Conservation (phyloP, 768 basidiomycete genomes). For the Dentipellis fragilis region DNA sequence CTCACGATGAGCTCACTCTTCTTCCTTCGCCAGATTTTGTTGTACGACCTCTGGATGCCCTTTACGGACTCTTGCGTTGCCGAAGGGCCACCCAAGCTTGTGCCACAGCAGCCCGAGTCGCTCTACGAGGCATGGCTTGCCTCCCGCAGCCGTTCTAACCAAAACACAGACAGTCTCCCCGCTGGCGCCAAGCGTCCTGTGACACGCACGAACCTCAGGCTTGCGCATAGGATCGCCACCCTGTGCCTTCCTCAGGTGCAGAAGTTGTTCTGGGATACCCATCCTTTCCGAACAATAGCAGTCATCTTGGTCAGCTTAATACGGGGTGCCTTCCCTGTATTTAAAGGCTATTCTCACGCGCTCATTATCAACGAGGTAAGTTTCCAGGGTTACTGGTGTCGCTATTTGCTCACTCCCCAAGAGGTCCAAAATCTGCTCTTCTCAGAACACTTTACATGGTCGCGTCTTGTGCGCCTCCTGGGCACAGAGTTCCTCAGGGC, state of each 20-base stretch:
- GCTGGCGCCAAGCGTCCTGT: conserved; percentile 67
- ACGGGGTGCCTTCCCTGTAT: conserved; percentile 71
- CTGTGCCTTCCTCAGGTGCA: conserved; percentile 48
- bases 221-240: conserved; percentile 46
- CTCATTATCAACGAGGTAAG: conserved; percentile 77
- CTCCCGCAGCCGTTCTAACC: conserved; percentile 13
- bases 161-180: conserved; percentile 18
- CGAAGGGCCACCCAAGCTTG: not conserved
- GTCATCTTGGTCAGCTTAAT: conserved; percentile 63
- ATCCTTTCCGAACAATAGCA: conserved; percentile 60
- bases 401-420: not conserved
- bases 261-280: conserved; percentile 37
- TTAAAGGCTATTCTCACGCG: conserved; percentile 80
- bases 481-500: conserved; percentile 56
- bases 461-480: conserved; percentile 46
- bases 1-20: not conserved
- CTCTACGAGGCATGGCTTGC: conserved; percentile 20
- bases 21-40: not conserved
- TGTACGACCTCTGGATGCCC: not conserved
- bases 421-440: conserved; percentile 45
- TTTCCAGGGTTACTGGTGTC: conserved; percentile 3
- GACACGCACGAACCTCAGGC: conserved; percentile 40
- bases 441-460: conserved; percentile 66
- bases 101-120: not conserved
- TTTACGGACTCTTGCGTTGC: not conserved